Base-by-base conservation (phyloP, 2,329 filamentous ascomycete species). In the Diatrype stigma region DNA sequence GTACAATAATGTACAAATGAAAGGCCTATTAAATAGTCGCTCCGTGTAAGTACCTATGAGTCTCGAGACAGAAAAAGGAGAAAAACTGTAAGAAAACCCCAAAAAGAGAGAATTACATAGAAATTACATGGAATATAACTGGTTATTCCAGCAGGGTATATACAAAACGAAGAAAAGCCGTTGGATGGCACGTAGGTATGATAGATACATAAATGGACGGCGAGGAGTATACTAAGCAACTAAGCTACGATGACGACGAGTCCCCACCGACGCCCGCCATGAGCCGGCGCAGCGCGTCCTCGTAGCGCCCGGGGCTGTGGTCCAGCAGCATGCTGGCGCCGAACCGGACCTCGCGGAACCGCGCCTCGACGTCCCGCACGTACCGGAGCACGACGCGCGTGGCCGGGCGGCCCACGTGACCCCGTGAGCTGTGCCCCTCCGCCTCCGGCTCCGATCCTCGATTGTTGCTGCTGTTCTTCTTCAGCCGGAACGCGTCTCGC, bases 221-320 rank as follows among this genome's bases (percentile, higher is more conserved):
- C n/a, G n/a, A n/a, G n/a, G n/a, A n/a, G n/a, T n/a, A n/a, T n/a
- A n/a, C n/a, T n/a, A n/a, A n/a, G n/a, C n/a, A n/a, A n/a, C n/a
- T n/a, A n/a, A 30, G 26, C 26, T 30, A 30, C n/a, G n/a, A 30
- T 10, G 5, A 30, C 10, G 10, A 30, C 26, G 37, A 40, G 10
- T 11, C 17, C 17, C 12, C 19, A 4, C 17, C 67, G 19, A 82
- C 73, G 0, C 79, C 79, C 10, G 73, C 56, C 17, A 70, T 68
- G 64, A 91, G 70, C 53, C 81, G 80, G 51, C 81, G 79, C 59
- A 92, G 67, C 51, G 82, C 84, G 52, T 81, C 79, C 67, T 91
- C 88, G 63, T 92, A 92, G 57, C 83, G 76, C 23, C 81, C 86
- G 3, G 88, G 88, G 56, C 82, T 89, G 64, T 92, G 88, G 64